Percentiles rank a stretch among this genome's conserved stretches.
These are phyloP conservation scores for Coemansia umbellata DNA, from an alignment of 192 early-diverging fungal species.

Conservation along the genomic window DNA sequence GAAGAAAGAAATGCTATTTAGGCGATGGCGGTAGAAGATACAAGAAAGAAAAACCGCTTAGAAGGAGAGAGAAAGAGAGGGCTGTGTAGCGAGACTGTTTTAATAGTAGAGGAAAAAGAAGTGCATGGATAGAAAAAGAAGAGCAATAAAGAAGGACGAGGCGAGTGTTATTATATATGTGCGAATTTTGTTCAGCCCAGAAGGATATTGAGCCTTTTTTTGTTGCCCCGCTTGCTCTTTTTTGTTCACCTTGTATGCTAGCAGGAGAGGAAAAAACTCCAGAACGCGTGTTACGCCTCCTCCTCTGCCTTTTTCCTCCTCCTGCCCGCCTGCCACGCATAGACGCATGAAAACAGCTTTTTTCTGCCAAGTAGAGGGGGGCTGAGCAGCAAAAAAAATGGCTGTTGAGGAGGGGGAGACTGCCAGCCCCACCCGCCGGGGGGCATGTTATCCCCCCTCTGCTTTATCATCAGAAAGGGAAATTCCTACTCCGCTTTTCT, in stretches of 20 bases:
- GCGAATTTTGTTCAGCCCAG: not conserved
- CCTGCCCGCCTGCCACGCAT: not conserved
- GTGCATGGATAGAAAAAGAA: too few relatives aligned
- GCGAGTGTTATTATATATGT: constrained; percentile 4
- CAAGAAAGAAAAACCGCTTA: too few relatives aligned
- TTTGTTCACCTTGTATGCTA: not conserved
- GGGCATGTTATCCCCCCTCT: not conserved
- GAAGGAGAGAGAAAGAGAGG: too few relatives aligned
- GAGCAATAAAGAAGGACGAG: constrained; percentile 1
- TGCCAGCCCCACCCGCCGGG: not conserved
- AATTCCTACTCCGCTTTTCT: constrained; percentile 8
- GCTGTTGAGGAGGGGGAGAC: not conserved
- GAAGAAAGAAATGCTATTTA: not conserved
- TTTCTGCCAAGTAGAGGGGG: not conserved
- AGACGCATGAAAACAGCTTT: not conserved
- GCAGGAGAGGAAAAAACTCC: not conserved
- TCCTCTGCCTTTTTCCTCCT: too few relatives aligned
- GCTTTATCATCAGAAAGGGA: not conserved
- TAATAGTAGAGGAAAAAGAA: too few relatives aligned
- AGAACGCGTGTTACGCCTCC: constrained; percentile 6
- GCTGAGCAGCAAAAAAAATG: not conserved
- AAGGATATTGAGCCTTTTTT: not conserved
- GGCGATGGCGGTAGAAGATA: not conserved
- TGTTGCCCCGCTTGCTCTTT: not conserved
- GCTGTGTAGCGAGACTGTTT: too few relatives aligned